These are phyloP conservation scores for Colletotrichum musicola DNA, from an alignment of 2,329 filamentous ascomycete genomes.

Conservation along the genomic window DNA sequence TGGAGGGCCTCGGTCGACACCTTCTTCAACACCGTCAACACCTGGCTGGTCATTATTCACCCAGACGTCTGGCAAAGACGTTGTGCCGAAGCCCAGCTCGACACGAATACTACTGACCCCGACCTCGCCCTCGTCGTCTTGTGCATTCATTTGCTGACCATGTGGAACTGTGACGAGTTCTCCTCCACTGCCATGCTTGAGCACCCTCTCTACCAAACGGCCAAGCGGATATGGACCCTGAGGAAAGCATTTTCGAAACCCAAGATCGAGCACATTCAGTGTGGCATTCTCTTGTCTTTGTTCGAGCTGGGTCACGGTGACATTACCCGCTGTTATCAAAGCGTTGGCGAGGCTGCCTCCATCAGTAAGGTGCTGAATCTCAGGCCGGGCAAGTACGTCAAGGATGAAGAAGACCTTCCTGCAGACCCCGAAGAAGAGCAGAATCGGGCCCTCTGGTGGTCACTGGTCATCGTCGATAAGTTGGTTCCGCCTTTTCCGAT, in stretches of 20 bases:
- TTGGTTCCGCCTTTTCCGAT: conserved; percentile 38
- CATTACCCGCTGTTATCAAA: conserved; percentile 55
- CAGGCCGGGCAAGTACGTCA: conserved; percentile 51
- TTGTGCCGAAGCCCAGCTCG: conserved; percentile 51
- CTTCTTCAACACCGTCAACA: conserved; percentile 57
- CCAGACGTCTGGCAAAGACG: conserved; percentile 43
- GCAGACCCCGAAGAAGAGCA: conserved; percentile 53
- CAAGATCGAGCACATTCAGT: conserved; percentile 56
- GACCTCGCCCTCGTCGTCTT: conserved; percentile 55
- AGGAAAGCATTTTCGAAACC: conserved; percentile 51
- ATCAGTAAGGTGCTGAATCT: conserved; percentile 52
- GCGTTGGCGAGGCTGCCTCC: conserved; percentile 56
- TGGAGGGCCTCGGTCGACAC: conserved; percentile 53
- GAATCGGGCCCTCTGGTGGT: conserved; percentile 57
- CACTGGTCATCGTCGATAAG: conserved; percentile 59
- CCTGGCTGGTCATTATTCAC: conserved; percentile 57
- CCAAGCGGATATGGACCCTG: conserved; percentile 53
- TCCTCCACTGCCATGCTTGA: conserved; percentile 57
- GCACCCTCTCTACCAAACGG: conserved; percentile 53
- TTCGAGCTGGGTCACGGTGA: conserved; percentile 61
- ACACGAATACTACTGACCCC: conserved; percentile 42
- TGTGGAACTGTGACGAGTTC: conserved; percentile 48
- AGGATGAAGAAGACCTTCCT: conserved; percentile 46
- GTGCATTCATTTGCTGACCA: conserved; percentile 57
- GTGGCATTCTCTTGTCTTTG: conserved; percentile 55